Base-by-base conservation (phyloP, 2,329 filamentous ascomycete species). In the Aspergillaceae sp. region DNA sequence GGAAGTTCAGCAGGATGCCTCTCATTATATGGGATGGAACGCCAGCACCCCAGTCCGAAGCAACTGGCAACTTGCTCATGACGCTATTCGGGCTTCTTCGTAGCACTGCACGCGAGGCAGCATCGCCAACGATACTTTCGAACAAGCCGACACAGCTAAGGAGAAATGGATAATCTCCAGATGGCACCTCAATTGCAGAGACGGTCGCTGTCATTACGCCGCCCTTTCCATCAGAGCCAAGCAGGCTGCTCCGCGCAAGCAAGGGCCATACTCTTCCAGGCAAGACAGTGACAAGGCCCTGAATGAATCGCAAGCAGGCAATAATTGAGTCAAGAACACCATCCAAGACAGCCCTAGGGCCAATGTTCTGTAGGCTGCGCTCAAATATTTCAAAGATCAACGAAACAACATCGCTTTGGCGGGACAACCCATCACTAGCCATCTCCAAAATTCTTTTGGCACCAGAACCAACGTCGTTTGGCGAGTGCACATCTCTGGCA, bases 261-360 rank as follows among this genome's bases (percentile, higher is more conserved):
- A 91, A 87, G 3, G 91, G 89, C 90, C 92, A 97, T 4, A 95
- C 82, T 49, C 90, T 78, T 47, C 85, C 86, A 0, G 92, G 91
- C 43, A 84, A 80, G n/a, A 85, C 56, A 7, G 77, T 74, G 28
- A 92, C 67, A 11, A 94, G 71, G 2, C 84, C 80, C 54, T 85
- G 78, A 34, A 94, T 71, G 58, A 97, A 96, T 44, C 88, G 83
- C 26, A 90, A 69, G 61, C 88, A 94, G 27, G 86, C 80, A 41
- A 90, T 76, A 2, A 83, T 74, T 29, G 94, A 74, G 33, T 82
- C 78, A 37, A 83, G 68, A 7, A 80, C 78, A 36, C 82, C 80
- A n/a, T 78, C 75, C 34, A 76, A 72, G 9, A 79, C 78, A 37
- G 84, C 79, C 51, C 81, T 74, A 45, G 77, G 75, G 48, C 75